Evolutionary conservation across 768 basidiomycete species (phyloP).

Genomic region (Holtermannia corniformis): DNA sequence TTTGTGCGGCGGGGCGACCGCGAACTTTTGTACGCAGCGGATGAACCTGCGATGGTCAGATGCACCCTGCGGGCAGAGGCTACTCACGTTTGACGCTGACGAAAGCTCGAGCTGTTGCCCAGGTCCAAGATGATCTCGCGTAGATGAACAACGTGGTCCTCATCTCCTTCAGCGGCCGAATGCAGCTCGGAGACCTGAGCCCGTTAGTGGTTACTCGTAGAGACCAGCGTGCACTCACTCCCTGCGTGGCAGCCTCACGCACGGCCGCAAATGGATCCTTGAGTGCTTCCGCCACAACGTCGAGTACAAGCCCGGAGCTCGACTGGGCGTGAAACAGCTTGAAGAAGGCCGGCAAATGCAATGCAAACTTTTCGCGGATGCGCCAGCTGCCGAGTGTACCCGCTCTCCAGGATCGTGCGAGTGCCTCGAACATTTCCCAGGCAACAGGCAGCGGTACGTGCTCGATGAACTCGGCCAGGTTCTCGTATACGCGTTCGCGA

Average conservation of each 20-base stretch:
- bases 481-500: slow-evolving; percentile 60
- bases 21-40: slow-evolving; percentile 59
- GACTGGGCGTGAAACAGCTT: slow-evolving; percentile 44
- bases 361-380: slow-evolving; percentile 62
- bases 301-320: slow-evolving; percentile 47
- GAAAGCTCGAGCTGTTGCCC: slow-evolving; percentile 36
- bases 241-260: slow-evolving; percentile 59
- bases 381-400: slow-evolving; percentile 62
- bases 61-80: too few relatives aligned
- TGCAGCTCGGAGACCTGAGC: background rate
- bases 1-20: slow-evolving; percentile 46
- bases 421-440: slow-evolving; percentile 44
- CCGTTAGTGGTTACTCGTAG: too few relatives aligned
- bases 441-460: slow-evolving; percentile 49
- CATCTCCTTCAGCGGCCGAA: slow-evolving; percentile 8
- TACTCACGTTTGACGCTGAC: slow-evolving; percentile 63
- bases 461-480: slow-evolving; percentile 51
- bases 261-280: slow-evolving; percentile 77
- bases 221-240: slow-evolving; percentile 48
- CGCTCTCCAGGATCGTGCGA: slow-evolving; percentile 52
- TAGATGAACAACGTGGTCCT: slow-evolving; percentile 19
- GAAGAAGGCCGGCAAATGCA: slow-evolving; percentile 50
- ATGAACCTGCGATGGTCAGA: slow-evolving; percentile 53
- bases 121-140: slow-evolving; percentile 46
- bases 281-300: slow-evolving; percentile 54